Percentiles rank a stretch among this genome's conserved stretches.
phyloP scores from a whole-genome alignment of 345 rosid species.

The Anastatica hierochuntica region DNA sequence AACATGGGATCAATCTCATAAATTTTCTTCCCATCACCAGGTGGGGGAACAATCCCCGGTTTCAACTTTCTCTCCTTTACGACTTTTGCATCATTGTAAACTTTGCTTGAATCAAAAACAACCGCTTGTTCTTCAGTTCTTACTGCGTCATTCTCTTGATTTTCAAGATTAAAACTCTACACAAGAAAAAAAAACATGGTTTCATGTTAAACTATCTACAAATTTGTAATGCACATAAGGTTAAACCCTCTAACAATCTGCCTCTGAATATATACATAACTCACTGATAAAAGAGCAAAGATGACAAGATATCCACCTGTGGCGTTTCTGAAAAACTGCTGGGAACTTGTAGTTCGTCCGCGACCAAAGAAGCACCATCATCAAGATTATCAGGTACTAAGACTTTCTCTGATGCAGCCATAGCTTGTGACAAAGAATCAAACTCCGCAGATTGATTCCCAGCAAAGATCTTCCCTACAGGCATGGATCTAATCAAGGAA shows the following conservation, averaged over 20 bases:
- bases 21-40: slow-evolving; percentile 63
- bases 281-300: slow-evolving; percentile 9
- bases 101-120: slow-evolving; percentile 15
- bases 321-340: slow-evolving; percentile 32
- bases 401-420: slow-evolving; percentile 51
- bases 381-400: slow-evolving; percentile 49
- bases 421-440: slow-evolving; percentile 40
- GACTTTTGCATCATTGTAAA: slow-evolving; percentile 12
- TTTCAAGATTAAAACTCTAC: slow-evolving; percentile 31
- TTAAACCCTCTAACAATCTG: not conserved
- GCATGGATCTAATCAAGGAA: slow-evolving; percentile 23
- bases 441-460: slow-evolving; percentile 41
- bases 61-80: slow-evolving; percentile 31
- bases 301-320: slow-evolving; percentile 40
- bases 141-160: slow-evolving; percentile 26
- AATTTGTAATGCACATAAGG: not conserved
- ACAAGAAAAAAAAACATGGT: not conserved
- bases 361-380: slow-evolving; percentile 36
- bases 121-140: slow-evolving; percentile 31
- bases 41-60: slow-evolving; percentile 48
- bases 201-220: not conserved
- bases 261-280: not conserved
- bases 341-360: slow-evolving; percentile 36
- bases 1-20: slow-evolving; percentile 81
- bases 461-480: slow-evolving; percentile 77